These are phyloP conservation scores for Diplodia sapinea DNA, from an alignment of 2,329 filamentous ascomycete species.

Conservation along the genomic window DNA sequence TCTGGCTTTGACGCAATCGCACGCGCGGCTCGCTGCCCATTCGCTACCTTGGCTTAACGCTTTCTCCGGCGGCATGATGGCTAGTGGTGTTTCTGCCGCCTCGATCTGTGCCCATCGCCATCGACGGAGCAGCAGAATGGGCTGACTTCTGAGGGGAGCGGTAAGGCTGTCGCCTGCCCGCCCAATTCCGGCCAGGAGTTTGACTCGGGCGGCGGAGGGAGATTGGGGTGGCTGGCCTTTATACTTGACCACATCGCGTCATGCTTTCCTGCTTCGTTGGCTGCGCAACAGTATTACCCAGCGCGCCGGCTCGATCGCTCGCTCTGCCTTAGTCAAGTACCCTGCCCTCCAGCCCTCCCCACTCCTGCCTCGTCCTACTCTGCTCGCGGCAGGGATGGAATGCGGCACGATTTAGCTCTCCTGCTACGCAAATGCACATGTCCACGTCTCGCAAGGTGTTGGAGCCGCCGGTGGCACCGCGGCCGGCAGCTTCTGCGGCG, in stretches of 20 bases:
- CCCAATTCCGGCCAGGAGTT: conserved; percentile 3
- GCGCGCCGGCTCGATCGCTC: no score
- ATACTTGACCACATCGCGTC: neutral
- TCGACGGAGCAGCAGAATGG: neutral
- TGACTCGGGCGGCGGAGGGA: conserved; percentile 4
- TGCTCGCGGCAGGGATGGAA: no score
- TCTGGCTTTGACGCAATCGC: conserved; percentile 22
- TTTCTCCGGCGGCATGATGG: neutral
- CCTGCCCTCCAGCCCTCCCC: neutral
- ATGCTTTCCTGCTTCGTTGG: neutral
- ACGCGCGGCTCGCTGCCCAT: neutral
- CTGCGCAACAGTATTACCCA: no score
- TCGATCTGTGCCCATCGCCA: neutral
- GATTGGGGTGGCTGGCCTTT: neutral
- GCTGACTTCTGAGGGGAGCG: conserved; percentile 1
- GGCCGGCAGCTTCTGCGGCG: conserved; percentile 18
- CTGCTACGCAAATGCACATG: neutral
- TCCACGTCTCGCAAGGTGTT: neutral
- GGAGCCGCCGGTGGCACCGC: conserved; percentile 15
- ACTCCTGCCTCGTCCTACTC: neutral
- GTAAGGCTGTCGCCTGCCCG: conserved; percentile 10
- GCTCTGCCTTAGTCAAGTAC: conserved; percentile 12
- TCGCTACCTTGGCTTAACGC: neutral
- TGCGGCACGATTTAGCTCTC: no score
- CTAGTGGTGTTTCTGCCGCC: conserved; percentile 8